A percentile compares a stretch with the other conserved stretches of the same genome.
Evolutionary conservation across 495 filamentous ascomycete genomes (phyloP).

Genomic region (Penicillium maclennaniae): DNA sequence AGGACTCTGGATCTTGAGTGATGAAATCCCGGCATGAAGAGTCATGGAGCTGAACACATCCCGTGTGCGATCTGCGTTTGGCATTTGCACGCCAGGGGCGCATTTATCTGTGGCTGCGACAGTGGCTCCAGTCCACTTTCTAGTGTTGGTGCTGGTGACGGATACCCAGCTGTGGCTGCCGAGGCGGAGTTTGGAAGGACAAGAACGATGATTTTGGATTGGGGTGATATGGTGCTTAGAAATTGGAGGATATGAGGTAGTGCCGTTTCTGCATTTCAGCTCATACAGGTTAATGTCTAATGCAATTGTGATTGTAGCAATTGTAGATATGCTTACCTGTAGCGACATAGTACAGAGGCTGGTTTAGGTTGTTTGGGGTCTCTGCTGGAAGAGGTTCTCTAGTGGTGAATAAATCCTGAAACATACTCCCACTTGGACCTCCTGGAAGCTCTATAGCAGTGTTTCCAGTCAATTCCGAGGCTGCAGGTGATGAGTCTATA

Average conservation of each 20-base stretch:
- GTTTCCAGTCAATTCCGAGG: background rate
- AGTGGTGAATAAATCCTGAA: background rate
- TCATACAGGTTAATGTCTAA: background rate
- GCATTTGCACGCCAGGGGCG: constrained; percentile 3
- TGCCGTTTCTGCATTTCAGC: constrained; percentile 8
- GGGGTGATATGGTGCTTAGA: constrained; percentile 13
- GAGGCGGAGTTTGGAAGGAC: constrained; percentile 9
- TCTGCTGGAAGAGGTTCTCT: background rate
- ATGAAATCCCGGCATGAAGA: background rate
- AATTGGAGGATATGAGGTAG: constrained; percentile 23
- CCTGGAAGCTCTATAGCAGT: background rate
- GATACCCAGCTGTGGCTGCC: background rate
- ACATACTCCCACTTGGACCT: background rate
- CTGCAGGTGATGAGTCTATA: background rate
- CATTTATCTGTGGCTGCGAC: background rate
- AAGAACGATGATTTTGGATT: constrained; percentile 19
- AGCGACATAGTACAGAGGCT: constrained; percentile 19
- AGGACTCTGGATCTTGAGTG: constrained; percentile 2
- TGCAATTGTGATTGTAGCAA: background rate
- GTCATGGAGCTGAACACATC: background rate
- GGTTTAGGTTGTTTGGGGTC: background rate
- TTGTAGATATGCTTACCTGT: constrained; percentile 8
- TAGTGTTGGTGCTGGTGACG: background rate
- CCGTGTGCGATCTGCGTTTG: background rate
- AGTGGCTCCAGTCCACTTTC: background rate